Percentiles rank a stretch among this genome's conserved stretches.
These are phyloP conservation scores for Coniochaeta sp. DNA, from an alignment of 2,329 filamentous ascomycete species.

Conservation along the genomic window DNA sequence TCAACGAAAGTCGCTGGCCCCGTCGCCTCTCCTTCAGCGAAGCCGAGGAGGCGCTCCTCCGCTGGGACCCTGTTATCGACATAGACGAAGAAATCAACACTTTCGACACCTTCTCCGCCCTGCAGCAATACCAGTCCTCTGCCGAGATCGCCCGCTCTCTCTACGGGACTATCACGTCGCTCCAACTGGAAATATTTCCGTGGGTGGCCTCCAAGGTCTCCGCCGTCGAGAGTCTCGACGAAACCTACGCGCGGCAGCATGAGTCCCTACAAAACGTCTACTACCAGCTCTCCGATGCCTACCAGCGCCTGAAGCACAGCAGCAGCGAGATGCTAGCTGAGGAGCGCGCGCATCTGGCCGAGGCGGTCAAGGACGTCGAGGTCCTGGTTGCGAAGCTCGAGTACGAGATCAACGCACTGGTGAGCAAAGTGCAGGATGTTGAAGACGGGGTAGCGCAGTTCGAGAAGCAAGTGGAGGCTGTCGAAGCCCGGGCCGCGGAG, in stretches of 20 bases:
- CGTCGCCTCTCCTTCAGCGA: slow-evolving; percentile 69
- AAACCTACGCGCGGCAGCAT: slow-evolving; percentile 54
- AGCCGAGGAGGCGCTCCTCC: slow-evolving; percentile 66
- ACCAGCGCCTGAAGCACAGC: slow-evolving; percentile 58
- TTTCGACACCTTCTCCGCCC: slow-evolving; percentile 7
- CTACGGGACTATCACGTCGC: slow-evolving; percentile 40
- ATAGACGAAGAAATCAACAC: slow-evolving; percentile 23
- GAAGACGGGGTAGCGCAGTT: slow-evolving; percentile 77
- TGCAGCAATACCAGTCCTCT: slow-evolving; percentile 26
- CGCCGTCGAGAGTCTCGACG: slow-evolving; percentile 52
- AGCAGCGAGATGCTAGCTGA: slow-evolving; percentile 63
- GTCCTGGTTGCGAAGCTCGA: slow-evolving; percentile 77
- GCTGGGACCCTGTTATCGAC: slow-evolving; percentile 52
- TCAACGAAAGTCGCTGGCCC: slow-evolving; percentile 58
- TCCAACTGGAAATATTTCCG: slow-evolving; percentile 46
- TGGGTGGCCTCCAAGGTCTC: slow-evolving; percentile 56
- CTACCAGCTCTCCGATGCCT: slow-evolving; percentile 61
- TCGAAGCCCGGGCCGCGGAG: slow-evolving; percentile 57
- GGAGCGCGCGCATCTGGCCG: slow-evolving; percentile 61
- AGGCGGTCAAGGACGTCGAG: slow-evolving; percentile 72
- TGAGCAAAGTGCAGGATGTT: slow-evolving; percentile 76
- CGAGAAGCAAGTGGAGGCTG: slow-evolving; percentile 66
- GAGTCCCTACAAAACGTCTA: slow-evolving; percentile 62
- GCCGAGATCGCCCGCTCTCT: slow-evolving; percentile 50
- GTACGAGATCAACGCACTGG: slow-evolving; percentile 80